Evolutionary conservation across 176 grass and related monocot species (phyloP).

Genomic region (Bonia amplexicaulis): DNA sequence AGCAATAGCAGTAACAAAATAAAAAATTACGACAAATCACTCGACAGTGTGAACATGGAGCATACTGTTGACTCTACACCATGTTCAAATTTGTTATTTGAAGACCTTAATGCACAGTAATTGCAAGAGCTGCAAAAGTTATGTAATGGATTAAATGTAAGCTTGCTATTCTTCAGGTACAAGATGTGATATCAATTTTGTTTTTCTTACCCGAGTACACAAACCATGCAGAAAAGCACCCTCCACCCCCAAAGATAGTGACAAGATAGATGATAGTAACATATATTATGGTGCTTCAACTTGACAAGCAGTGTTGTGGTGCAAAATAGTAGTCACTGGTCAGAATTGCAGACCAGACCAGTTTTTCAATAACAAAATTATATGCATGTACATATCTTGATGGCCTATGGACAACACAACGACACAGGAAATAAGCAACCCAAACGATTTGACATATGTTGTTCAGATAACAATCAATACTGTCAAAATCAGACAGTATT

Average conservation of each 20-base stretch:
- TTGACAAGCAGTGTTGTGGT: background rate
- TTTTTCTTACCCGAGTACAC: background rate
- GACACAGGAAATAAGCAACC: background rate
- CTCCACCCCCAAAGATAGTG: background rate
- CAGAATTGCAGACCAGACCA: background rate
- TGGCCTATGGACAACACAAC: background rate
- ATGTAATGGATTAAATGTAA: background rate
- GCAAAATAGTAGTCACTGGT: background rate
- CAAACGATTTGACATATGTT: background rate
- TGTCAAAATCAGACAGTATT: background rate
- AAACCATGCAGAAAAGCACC: background rate
- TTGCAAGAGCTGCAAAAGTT: background rate
- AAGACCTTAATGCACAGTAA: background rate
- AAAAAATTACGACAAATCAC: background rate
- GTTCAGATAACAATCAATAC: background rate
- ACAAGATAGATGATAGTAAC: background rate
- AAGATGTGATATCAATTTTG: background rate
- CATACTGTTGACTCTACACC: background rate
- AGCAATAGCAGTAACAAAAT: background rate
- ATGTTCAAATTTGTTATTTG: background rate
- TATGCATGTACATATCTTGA: background rate
- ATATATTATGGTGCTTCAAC: conserved; percentile 9
- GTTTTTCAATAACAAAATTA: conserved; percentile 2
- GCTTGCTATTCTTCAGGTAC: background rate
- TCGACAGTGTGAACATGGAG: background rate